Evolutionary conservation across 2,329 filamentous ascomycete species (phyloP).

Genomic region (Dothideomycetidae sp.): DNA sequence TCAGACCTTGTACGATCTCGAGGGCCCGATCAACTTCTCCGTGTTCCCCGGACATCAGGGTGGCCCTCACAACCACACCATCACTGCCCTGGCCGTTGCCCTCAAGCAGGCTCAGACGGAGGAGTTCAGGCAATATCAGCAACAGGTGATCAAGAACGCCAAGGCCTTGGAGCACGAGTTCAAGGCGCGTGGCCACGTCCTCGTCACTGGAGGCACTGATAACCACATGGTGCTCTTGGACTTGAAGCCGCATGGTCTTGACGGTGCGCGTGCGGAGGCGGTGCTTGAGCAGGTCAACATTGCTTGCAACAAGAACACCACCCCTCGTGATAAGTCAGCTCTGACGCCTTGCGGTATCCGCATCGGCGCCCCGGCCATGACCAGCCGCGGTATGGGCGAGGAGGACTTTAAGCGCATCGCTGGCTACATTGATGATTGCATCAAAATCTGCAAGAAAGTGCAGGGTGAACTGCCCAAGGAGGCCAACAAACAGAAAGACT

Average conservation of each 20-base stretch:
- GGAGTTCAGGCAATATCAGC: conserved; percentile 87
- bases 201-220: conserved; percentile 90
- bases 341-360: conserved; percentile 89
- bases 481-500: conserved; percentile 99
- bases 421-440: conserved; percentile 72
- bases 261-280: conserved; percentile 88
- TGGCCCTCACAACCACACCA: conserved; percentile 97
- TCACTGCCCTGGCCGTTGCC: conserved; percentile 85
- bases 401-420: conserved; percentile 86
- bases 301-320: conserved; percentile 98
- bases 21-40: conserved; percentile 84
- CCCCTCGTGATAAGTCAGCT: conserved; percentile 93
- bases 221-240: conserved; percentile 93
- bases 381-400: conserved; percentile 80
- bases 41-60: conserved; percentile 98
- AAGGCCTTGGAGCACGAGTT: conserved; percentile 73
- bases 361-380: conserved; percentile 96
- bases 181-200: conserved; percentile 67
- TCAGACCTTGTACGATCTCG: conserved; percentile 67
- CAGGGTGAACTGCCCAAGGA: conserved; percentile 81
- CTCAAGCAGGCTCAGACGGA: conserved; percentile 81
- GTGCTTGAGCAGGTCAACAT: conserved; percentile 97
- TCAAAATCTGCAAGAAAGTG: conserved; percentile 81
- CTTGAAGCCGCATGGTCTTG: conserved; percentile 74
- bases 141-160: conserved; percentile 78